Evolutionary conservation across 768 basidiomycete species (phyloP), one percentile per base, ranked within the genome.

Genomic region (Podaxis sp.): DNA sequence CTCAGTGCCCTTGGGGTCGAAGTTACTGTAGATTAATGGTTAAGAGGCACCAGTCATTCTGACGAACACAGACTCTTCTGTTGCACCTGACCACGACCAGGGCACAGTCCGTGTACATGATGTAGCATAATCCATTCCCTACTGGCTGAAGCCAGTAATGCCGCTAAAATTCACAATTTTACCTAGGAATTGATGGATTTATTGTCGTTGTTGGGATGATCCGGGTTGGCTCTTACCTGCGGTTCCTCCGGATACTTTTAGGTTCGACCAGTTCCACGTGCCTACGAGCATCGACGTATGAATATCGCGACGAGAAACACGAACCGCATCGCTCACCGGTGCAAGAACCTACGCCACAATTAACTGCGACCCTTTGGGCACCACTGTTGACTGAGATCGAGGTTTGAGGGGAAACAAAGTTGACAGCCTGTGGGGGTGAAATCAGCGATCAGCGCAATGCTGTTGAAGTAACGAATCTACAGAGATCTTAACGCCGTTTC

Each of bases 401-500:
- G 40, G 77, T 85, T 46, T 71, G 70, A 0, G 74, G 71, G 4
- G 74, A 61, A 51, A 71, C 66, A 68, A 88, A 87, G 66, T 75
- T 82, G 66, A 89, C 72, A 64, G 75, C 77, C 82, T 87, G 55
- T 51, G 19, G 19, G 27, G 52, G 50, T 27, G 47, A 36, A 7
- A 19, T 11, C 25, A 37, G 47, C 29, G 40, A 13, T 46, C 25
- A 9, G 50, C 17, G 38, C 55, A 19, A 29, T 6, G 6, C 4
- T n/a, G 37, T 19, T 17, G 51, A 43, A 41, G n/a, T 9, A 8
- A 53, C 24, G 37, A 69, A 2, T 81, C 65, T 65, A 87, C 85
- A n/a, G 81, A 86, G 65, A 88, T 72, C n/a, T 65, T 71, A 12
- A 85, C 82, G 3, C 86, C 86, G 15, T 70, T 82, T 33, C 86